phyloP scores from a whole-genome alignment of 2,329 filamentous ascomycete species.

The Hortaea sp. region DNA sequence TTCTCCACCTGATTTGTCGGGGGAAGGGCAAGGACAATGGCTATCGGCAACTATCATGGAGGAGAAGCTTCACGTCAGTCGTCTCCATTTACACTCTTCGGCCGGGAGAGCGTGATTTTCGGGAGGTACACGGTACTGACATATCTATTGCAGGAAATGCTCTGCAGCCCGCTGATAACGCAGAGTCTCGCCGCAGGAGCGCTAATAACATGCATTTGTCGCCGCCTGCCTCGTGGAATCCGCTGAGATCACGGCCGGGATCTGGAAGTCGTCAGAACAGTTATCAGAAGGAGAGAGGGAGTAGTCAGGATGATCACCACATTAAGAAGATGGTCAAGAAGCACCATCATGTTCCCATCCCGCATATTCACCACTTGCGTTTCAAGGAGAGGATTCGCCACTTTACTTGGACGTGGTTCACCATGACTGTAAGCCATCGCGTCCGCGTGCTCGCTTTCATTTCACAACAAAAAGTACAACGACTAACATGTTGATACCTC shows the following conservation, averaged over 20 bases:
- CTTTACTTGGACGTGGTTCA: conserved; percentile 69
- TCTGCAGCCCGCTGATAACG: background rate
- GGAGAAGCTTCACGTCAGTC: background rate
- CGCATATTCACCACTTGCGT: conserved; percentile 23
- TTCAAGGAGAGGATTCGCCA: conserved; percentile 50
- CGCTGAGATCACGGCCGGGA: background rate
- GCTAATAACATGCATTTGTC: background rate
- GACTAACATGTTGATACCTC: too few species aligned
- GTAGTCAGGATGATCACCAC: background rate
- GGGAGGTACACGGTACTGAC: background rate
- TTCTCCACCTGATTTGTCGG: background rate
- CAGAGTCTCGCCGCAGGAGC: background rate
- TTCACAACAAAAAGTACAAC: background rate
- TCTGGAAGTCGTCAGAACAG: background rate
- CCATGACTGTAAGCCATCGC: conserved; percentile 17
- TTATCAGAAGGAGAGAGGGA: background rate
- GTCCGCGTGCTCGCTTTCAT: background rate
- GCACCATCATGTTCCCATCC: conserved; percentile 6
- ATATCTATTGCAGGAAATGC: background rate
- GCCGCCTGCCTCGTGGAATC: background rate
- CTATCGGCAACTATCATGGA: background rate
- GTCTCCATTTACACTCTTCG: too few species aligned
- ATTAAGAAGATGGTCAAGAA: background rate
- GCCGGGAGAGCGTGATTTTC: background rate
- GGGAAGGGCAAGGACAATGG: background rate